A percentile compares a stretch with the other conserved stretches of the same genome.
These are phyloP conservation scores for Grosmannia huntii DNA, from an alignment of 2,329 filamentous ascomycete genomes.

Conservation along the genomic window DNA sequence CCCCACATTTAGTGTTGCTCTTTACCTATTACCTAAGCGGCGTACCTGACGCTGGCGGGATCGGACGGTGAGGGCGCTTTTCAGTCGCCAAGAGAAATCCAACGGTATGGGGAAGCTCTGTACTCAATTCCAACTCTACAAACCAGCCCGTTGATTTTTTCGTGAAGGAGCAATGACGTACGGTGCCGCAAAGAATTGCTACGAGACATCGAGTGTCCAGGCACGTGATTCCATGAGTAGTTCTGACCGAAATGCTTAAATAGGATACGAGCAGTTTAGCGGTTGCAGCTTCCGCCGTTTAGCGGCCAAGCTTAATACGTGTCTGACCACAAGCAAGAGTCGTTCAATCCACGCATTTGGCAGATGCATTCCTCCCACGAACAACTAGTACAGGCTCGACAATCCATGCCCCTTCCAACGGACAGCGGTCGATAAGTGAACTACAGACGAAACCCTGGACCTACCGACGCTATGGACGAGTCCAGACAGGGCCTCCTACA, in stretches of 20 bases:
- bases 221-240: no score
- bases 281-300: background rate
- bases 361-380: background rate
- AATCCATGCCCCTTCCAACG: background rate
- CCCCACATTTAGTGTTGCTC: no score
- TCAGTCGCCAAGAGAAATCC: no score
- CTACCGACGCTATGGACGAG: background rate
- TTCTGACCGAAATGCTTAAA: no score
- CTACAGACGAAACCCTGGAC: background rate
- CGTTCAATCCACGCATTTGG: background rate
- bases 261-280: background rate
- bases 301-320: background rate
- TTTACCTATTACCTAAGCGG: no score
- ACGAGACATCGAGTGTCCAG: no score
- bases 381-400: background rate
- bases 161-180: background rate
- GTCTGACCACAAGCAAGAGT: background rate
- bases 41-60: no score
- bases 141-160: no score
- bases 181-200: background rate
- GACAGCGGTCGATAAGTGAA: background rate
- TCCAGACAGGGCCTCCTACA: background rate
- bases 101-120: no score
- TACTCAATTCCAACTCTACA: no score
- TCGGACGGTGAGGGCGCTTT: no score